A percentile compares a stretch with the other conserved stretches of the same genome.
phyloP scores from a whole-genome alignment of 2,329 filamentous ascomycete genomes.

The Aureobasidium sp. region DNA sequence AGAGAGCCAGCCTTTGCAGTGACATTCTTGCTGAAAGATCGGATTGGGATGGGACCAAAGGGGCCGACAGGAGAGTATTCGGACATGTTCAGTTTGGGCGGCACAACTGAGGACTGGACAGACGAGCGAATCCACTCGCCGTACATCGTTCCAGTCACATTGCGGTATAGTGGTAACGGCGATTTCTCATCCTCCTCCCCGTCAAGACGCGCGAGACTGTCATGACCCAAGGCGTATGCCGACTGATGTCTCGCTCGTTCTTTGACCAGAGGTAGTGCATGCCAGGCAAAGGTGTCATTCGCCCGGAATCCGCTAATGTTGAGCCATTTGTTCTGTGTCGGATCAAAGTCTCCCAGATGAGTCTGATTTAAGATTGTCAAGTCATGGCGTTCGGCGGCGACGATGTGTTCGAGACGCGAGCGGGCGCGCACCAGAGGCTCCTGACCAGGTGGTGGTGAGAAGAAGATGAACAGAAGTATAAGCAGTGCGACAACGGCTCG shows the following conservation, averaged over 20 bases:
- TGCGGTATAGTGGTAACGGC: slow-evolving; percentile 61
- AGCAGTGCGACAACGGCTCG: slow-evolving; percentile 44
- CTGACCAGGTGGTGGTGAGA: slow-evolving; percentile 39
- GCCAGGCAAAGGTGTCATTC: slow-evolving; percentile 72
- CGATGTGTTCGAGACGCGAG: slow-evolving; percentile 41
- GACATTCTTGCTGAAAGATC: slow-evolving; percentile 70
- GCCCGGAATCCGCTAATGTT: slow-evolving; percentile 67
- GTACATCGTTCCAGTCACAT: slow-evolving; percentile 67
- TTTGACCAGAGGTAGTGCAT: slow-evolving; percentile 60
- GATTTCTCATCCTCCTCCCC: slow-evolving; percentile 33
- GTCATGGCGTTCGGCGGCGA: slow-evolving; percentile 45
- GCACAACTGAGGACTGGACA: slow-evolving; percentile 42
- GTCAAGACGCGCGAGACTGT: slow-evolving; percentile 25
- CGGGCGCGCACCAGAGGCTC: slow-evolving; percentile 35
- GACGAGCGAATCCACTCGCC: slow-evolving; percentile 66
- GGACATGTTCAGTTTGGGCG: slow-evolving; percentile 40
- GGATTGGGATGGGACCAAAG: slow-evolving; percentile 48
- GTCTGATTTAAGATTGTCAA: slow-evolving; percentile 46
- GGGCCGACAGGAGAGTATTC: slow-evolving; percentile 57
- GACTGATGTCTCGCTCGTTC: slow-evolving; percentile 56
- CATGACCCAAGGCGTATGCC: slow-evolving; percentile 34
- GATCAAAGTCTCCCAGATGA: slow-evolving; percentile 47
- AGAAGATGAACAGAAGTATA: slow-evolving; percentile 47
- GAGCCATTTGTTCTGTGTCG: slow-evolving; percentile 39
- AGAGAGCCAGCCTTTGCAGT: slow-evolving; percentile 66